Evolutionary conservation across 257 asterid genomes (phyloP), one percentile per base, ranked within the genome.

Genomic region (Perilla frutescens): DNA sequence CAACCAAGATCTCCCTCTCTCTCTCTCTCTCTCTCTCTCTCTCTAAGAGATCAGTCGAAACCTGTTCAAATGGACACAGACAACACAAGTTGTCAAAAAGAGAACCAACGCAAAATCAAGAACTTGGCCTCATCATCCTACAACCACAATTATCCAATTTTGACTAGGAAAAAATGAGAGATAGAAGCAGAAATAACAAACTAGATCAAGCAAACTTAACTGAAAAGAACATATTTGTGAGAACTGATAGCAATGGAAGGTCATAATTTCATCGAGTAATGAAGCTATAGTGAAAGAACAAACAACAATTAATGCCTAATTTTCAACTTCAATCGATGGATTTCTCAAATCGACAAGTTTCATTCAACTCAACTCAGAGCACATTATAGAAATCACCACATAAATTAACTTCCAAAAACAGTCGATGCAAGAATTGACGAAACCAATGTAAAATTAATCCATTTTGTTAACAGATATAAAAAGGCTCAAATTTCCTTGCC

Each of bases 371-470:
- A 20, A 1, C 26, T 20, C 26, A 20, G 26, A 20, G 26, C 26
- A 20, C 26, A 20, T 20, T 20, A 20, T 20, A 20, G 26, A 20
- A 20, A 20, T 20, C 26, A 20, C 26, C 26, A 20, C 26, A 20
- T 0, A 44, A 43, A 51, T 62, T 9, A 34, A 14, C 40, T 15
- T 26, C 55, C 29, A 13, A 8, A 43, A 7, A 54, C 57, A 51
- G 1, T 45, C 26, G 26, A 20, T 20, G 47, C 3, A 48, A 43
- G 62, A 78, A 67, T 36, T 39, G 70, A 62, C 3, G 59, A 60
- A 15, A 73, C n/a, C 44, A 34, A 32, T 4, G 48, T 13, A 9
- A 11, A 47, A 37, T 4, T 7, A 54, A 40, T 41, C 45, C 7
- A 20, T 6, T 26, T 32, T 54, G 7, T 12, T 40, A 61, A 11